phyloP scores from a whole-genome alignment of 345 rosid genomes.

The Toxicodendron radicans region DNA sequence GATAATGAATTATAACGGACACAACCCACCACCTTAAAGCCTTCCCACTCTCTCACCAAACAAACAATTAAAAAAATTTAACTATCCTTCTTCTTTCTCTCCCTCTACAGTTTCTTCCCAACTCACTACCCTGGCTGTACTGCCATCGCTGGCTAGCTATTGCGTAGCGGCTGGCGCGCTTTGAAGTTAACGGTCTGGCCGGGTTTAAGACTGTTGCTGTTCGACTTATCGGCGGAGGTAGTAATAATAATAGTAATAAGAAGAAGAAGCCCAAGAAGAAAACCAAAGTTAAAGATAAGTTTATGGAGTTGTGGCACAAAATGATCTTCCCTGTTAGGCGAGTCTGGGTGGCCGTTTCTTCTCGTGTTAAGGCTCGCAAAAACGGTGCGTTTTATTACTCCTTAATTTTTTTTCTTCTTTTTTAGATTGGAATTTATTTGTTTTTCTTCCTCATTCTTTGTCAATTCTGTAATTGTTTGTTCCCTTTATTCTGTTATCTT shows the following conservation, averaged over 20 bases:
- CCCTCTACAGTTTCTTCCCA: too few relatives aligned
- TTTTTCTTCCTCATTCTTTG: too few relatives aligned
- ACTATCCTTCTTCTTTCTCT: too few relatives aligned
- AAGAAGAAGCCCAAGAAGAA: constrained; percentile 19
- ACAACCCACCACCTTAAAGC: neutral
- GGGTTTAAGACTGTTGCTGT: constrained; percentile 21
- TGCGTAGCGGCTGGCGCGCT: neutral
- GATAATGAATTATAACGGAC: constrained; percentile 1
- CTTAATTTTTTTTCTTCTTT: too few relatives aligned
- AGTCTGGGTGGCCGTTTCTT: constrained; percentile 49
- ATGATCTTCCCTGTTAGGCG: constrained; percentile 53
- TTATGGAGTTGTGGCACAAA: constrained; percentile 57
- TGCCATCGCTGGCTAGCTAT: too few relatives aligned
- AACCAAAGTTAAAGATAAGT: constrained; percentile 16
- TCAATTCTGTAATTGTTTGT: neutral
- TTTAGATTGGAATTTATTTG: too few relatives aligned
- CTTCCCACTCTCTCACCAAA: too few relatives aligned
- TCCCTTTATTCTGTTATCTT: neutral
- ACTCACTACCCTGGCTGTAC: too few relatives aligned
- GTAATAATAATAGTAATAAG: neutral
- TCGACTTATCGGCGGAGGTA: constrained; percentile 8
- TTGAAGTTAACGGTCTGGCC: constrained; percentile 24
- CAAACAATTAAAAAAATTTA: too few relatives aligned
- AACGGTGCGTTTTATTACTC: constrained; percentile 32
- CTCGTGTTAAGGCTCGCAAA: constrained; percentile 50